Percentiles rank a stretch among this genome's conserved stretches.
These are phyloP conservation scores for Oryza glaberrima DNA, from an alignment of 176 grass and related monocot species.

Conservation along the genomic window DNA sequence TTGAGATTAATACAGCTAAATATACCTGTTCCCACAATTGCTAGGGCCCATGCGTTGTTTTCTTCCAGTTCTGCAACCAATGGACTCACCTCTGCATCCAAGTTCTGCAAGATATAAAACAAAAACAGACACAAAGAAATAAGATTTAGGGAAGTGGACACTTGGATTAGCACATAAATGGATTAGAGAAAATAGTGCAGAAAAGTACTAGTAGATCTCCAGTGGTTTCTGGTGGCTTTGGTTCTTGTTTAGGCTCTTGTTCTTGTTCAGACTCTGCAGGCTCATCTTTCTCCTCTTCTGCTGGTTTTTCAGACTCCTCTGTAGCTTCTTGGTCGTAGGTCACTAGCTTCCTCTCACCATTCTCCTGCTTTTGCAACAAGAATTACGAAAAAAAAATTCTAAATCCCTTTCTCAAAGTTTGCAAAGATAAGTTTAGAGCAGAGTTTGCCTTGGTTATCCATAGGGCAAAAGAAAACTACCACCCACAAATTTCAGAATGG, in stretches of 20 bases:
- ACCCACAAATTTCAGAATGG: too few relatives aligned
- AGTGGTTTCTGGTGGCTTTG: conserved; percentile 41
- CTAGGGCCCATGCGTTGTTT: conserved; percentile 79
- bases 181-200: neutral
- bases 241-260: conserved; percentile 49
- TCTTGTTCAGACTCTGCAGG: conserved; percentile 39
- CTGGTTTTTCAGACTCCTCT: conserved; percentile 38
- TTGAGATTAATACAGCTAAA: neutral
- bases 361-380: conserved; percentile 60
- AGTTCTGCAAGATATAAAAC: conserved; percentile 51
- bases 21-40: conserved; percentile 73
- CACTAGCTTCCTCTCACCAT: conserved; percentile 63
- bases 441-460: too few relatives aligned
- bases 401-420: too few relatives aligned
- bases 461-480: too few relatives aligned
- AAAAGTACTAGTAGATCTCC: conserved; percentile 72
- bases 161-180: neutral
- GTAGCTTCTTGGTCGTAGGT: conserved; percentile 62
- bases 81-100: conserved; percentile 78
- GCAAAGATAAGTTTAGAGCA: too few relatives aligned
- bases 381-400: conserved; percentile 9
- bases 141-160: neutral
- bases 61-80: conserved; percentile 55
- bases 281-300: conserved; percentile 50
- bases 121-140: neutral